Conservation (phyloP, 192 early-diverging fungal genomes). For the Phlyctochytrium bullatum region DNA sequence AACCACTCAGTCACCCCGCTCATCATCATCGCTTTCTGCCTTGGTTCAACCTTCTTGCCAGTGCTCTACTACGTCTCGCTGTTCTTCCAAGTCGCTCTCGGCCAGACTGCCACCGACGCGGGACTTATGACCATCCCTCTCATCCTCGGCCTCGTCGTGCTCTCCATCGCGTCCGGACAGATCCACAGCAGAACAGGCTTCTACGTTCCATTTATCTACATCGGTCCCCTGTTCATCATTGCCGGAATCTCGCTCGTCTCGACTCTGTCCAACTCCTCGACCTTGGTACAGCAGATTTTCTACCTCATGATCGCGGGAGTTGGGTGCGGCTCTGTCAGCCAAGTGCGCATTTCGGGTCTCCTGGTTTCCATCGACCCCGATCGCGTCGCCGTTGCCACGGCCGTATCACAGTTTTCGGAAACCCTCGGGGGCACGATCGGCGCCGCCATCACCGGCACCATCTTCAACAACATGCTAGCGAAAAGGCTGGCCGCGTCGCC, state of each 20-base stretch:
- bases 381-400: constrained; percentile 19
- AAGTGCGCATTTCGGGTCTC: constrained; percentile 65
- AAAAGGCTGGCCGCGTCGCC: constrained; percentile 36
- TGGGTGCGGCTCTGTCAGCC: constrained; percentile 72
- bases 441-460: constrained; percentile 60
- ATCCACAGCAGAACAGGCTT: constrained; percentile 49
- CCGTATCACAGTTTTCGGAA: constrained; percentile 50
- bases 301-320: constrained; percentile 69
- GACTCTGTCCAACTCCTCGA: constrained; percentile 51
- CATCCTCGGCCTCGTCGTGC: constrained; percentile 67
- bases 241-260: constrained; percentile 65
- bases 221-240: constrained; percentile 44
- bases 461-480: constrained; percentile 59
- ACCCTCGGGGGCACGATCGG: constrained; percentile 63
- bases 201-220: constrained; percentile 16
- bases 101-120: constrained; percentile 66
- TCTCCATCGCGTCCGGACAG: constrained; percentile 65
- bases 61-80: constrained; percentile 71
- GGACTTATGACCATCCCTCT: constrained; percentile 75
- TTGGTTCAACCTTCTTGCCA: constrained; percentile 44
- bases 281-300: constrained; percentile 51
- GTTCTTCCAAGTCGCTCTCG: constrained; percentile 81
- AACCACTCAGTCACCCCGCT: constrained; percentile 42
- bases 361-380: constrained; percentile 12
- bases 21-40: constrained; percentile 31